Evolutionary conservation across 139 green algal species (phyloP).

Genomic region (Coelastrella sp.): DNA sequence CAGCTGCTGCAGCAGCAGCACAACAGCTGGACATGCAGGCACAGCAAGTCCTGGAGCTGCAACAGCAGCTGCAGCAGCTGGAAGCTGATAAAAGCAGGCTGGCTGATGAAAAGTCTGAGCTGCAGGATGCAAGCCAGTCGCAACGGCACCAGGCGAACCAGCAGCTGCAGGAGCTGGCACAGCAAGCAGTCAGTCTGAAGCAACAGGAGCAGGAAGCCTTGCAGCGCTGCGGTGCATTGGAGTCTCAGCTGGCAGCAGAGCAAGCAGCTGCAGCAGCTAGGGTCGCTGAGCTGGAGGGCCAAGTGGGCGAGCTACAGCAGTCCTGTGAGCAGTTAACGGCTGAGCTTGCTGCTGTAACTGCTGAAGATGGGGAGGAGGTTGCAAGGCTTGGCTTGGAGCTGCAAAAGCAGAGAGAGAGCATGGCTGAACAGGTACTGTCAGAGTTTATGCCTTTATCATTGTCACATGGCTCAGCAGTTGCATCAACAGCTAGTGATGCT

Average conservation of each 20-base stretch:
- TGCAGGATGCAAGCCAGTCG: not conserved
- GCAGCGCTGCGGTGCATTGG: not conserved
- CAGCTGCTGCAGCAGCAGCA: constrained; percentile 5
- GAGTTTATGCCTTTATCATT: not conserved
- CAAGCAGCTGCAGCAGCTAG: not conserved
- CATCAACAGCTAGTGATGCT: no score
- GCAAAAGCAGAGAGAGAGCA: not conserved
- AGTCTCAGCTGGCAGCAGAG: not conserved
- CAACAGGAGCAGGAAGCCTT: not conserved
- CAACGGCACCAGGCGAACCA: not conserved
- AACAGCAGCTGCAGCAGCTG: constrained; percentile 6
- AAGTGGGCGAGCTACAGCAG: not conserved
- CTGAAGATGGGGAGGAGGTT: not conserved
- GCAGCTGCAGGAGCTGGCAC: not conserved
- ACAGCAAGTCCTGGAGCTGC: not conserved
- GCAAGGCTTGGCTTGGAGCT: not conserved
- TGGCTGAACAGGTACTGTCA: not conserved
- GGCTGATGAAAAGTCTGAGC: not conserved
- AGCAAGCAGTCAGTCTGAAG: not conserved
- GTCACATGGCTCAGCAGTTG: not conserved
- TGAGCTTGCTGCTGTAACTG: constrained; percentile 11
- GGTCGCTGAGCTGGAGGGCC: not conserved
- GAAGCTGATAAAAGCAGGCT: not conserved
- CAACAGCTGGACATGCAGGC: not conserved
- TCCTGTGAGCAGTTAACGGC: constrained; percentile 2